phyloP scores from a whole-genome alignment of 1,284 basidiomycete species.

The Macrocybe sp. region DNA sequence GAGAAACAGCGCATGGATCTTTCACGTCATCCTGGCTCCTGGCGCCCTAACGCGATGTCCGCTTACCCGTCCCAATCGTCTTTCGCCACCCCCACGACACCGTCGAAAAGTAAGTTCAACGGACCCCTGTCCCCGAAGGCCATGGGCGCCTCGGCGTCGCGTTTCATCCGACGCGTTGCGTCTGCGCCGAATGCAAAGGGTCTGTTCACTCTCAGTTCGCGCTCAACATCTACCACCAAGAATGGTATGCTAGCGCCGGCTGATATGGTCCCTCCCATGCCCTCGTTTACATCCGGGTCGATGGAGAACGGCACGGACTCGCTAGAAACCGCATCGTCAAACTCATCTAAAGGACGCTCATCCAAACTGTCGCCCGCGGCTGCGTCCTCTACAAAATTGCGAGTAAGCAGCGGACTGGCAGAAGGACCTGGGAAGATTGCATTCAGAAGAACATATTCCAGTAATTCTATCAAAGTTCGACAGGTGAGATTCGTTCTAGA shows the following conservation, averaged over 20 bases:
- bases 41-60: slow-evolving; percentile 28
- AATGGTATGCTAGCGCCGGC: slow-evolving; percentile 76
- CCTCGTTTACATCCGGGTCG: slow-evolving; percentile 37
- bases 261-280: slow-evolving; percentile 48
- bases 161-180: slow-evolving; percentile 91
- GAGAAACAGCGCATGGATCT: slow-evolving; percentile 43
- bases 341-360: slow-evolving; percentile 56
- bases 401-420: slow-evolving; percentile 36
- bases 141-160: slow-evolving; percentile 65
- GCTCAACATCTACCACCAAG: slow-evolving; percentile 52
- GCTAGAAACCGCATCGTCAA: slow-evolving; percentile 66
- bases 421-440: slow-evolving; percentile 60
- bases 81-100: slow-evolving; percentile 33
- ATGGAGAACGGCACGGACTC: slow-evolving; percentile 62
- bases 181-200: slow-evolving; percentile 96
- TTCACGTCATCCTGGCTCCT: slow-evolving; percentile 24
- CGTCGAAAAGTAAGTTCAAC: slow-evolving; percentile 29
- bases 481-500: slow-evolving; percentile 45
- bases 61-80: slow-evolving; percentile 29
- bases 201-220: slow-evolving; percentile 63
- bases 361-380: slow-evolving; percentile 23
- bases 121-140: slow-evolving; percentile 54
- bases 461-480: slow-evolving; percentile 95
- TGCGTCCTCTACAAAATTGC: slow-evolving; percentile 32
- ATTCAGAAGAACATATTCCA: slow-evolving; percentile 93